Base-by-base conservation (phyloP, 805 yeast species). In the Spathaspora boniae region DNA sequence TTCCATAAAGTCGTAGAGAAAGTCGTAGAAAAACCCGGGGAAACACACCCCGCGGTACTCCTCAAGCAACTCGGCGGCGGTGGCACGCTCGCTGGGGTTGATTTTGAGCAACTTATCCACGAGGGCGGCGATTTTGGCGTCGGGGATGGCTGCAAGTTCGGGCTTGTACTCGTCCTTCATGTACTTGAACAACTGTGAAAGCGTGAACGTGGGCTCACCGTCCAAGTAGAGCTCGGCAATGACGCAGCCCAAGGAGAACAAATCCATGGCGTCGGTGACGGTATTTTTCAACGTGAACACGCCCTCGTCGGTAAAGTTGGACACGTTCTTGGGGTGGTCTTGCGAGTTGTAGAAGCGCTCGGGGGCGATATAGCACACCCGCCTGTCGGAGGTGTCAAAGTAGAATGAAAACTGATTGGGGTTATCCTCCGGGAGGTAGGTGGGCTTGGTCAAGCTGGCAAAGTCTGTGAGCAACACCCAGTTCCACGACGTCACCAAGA, bases 291-390 rank as follows among this genome's bases (percentile, higher is more conserved):
- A 47, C 14, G 37, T 68, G 16, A 36, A 49, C 37, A 25, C 44
- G 26, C 41, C 58, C 36, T 50, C 50, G 28, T 58, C 60, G 31
- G 48, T 49, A 16, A 48, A 42, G 34, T 43, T 50, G 30, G 43
- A 54, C 16, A 16, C 37, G 37, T 34, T 40, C 24, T 20, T 36
- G 6, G 54, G 38, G 38, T 42, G 5, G 50, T 47, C 42, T 50
- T 57, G 42, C 31, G 63, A 54, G 26, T 42, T 61, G 47, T 49
- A 67, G 50, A 93, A 91, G 45, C 98, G 65, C 54, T 93, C 98
- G 0, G 98, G 98, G 0, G 98, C 98, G 28, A 93, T 58, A 56
- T 91, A 91, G 58, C 98, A 93, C 2, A 78, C 74, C 48, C 96
- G 71, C 44, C 97, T 69, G 53, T 78, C 86, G 2, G 95, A 84